Evolutionary conservation across 2,329 filamentous ascomycete genomes (phyloP).

Genomic region (Rosellinia necatrix): DNA sequence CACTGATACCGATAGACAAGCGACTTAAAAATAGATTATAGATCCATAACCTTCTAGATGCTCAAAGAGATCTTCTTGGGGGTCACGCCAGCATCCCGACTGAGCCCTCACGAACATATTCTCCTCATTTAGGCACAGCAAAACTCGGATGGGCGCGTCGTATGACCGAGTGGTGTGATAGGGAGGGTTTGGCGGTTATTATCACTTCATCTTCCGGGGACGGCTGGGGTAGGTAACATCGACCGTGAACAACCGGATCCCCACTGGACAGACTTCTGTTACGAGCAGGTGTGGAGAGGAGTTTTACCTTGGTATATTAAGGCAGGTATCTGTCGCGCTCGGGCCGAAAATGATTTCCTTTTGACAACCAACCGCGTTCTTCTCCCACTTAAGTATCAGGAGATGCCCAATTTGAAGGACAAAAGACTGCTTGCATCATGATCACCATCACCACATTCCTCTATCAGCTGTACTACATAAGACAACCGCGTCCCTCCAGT

Average conservation of each 20-base stretch:
- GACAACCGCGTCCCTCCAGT: not conserved
- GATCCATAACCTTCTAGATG: no score
- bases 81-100: no score
- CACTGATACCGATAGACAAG: no score
- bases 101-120: not conserved
- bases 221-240: slow-evolving; percentile 21
- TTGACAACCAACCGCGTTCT: no score
- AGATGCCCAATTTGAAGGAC: not conserved
- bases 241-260: slow-evolving; percentile 23
- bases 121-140: not conserved
- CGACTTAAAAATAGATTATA: no score
- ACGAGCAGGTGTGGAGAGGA: not conserved
- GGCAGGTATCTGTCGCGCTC: not conserved
- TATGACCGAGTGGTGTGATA: slow-evolving; percentile 12
- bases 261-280: not conserved
- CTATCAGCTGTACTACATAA: not conserved
- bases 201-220: not conserved
- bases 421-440: not conserved
- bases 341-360: not conserved
- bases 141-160: slow-evolving; percentile 6
- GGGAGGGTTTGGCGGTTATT: slow-evolving; percentile 11
- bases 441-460: not conserved
- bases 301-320: slow-evolving; percentile 8
- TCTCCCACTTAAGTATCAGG: not conserved
- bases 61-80: no score